Base-by-base conservation (phyloP, 1,139 yeast genomes). In the Nakaseomyces uthaithaninus region DNA sequence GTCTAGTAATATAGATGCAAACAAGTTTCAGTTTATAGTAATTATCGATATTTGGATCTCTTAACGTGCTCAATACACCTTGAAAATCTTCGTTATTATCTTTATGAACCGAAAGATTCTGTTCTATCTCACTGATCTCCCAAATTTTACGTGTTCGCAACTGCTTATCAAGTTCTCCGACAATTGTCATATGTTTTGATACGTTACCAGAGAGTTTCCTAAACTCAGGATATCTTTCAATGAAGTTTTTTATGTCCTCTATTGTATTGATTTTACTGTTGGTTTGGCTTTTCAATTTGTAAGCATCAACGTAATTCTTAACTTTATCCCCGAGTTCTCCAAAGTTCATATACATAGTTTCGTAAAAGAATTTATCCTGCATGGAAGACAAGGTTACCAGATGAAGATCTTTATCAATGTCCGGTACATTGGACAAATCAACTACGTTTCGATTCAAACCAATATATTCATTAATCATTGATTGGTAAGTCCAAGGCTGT, bases 401-500 rank as follows among this genome's bases (percentile, higher is more conserved):
- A 38, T 68, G 62, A 43, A 77, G 60, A 27, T 77, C 83, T 15
- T 70, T 56, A 35, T 63, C 59, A 17, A 63, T 51, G 4, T 56
- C 61, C 8, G 66, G 63, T 8, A 60, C 50, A 4, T 44, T 53
- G 52, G 79, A 65, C 40, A 89, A 61, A 47, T 77, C 80, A 2
- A 86, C 95, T 4, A 91, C 73, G 52, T 91, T 91, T 56, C 86
- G 81, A 16, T 69, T 66, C 44, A 91, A 83, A 1, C 91, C 94
- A 30, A 91, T 67, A 26, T 86, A 71, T 57, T 93, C 97, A 59
- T 91, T 95, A 14, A 91, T 85, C 98, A 93, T 91, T 2, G 96
- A 85, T 57, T 91, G 97, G 62, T 87, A 91, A 0, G 98, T 89
- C 99, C 99, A 91, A 2, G 97, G 98, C 30, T 81, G 75, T 37